A percentile compares a stretch with the other conserved stretches of the same genome.
phyloP scores from a whole-genome alignment of 2,329 filamentous ascomycete genomes.

The Zymoseptoria tritici region DNA sequence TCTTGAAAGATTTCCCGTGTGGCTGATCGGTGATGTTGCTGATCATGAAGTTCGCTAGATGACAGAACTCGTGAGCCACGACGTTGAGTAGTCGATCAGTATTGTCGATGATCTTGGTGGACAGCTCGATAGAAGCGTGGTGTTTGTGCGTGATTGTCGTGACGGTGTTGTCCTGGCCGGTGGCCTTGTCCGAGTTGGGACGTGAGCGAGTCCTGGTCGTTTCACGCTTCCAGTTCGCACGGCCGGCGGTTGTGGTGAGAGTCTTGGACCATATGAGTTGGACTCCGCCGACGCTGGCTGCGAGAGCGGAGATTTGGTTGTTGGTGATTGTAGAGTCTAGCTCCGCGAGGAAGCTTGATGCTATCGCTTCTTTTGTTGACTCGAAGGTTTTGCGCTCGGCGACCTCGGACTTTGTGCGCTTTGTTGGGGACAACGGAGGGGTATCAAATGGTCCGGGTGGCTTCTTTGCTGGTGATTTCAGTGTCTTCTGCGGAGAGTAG shows the following conservation, averaged over 20 bases:
- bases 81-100: slow-evolving; percentile 76
- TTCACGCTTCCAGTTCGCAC: slow-evolving; percentile 45
- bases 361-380: slow-evolving; percentile 53
- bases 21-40: slow-evolving; percentile 65
- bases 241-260: slow-evolving; percentile 70
- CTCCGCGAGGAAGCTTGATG: slow-evolving; percentile 56
- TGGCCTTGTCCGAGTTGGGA: slow-evolving; percentile 8
- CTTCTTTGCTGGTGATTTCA: slow-evolving; percentile 33
- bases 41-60: slow-evolving; percentile 87
- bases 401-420: slow-evolving; percentile 28
- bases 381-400: slow-evolving; percentile 55
- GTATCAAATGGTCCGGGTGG: slow-evolving; percentile 16
- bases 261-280: slow-evolving; percentile 67
- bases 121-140: slow-evolving; percentile 74
- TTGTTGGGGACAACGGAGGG: slow-evolving; percentile 33
- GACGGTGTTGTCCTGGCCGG: slow-evolving; percentile 2
- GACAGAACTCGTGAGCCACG: slow-evolving; percentile 94
- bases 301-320: slow-evolving; percentile 52
- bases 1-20: slow-evolving; percentile 78
- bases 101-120: slow-evolving; percentile 77
- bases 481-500: slow-evolving; percentile 47
- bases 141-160: slow-evolving; percentile 29
- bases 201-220: slow-evolving; percentile 30
- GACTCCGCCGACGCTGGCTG: slow-evolving; percentile 60
- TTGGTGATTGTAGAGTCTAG: slow-evolving; percentile 60